Conservation (phyloP, 2,329 filamentous ascomycete genomes). For the Fusarium guadeloupense region DNA sequence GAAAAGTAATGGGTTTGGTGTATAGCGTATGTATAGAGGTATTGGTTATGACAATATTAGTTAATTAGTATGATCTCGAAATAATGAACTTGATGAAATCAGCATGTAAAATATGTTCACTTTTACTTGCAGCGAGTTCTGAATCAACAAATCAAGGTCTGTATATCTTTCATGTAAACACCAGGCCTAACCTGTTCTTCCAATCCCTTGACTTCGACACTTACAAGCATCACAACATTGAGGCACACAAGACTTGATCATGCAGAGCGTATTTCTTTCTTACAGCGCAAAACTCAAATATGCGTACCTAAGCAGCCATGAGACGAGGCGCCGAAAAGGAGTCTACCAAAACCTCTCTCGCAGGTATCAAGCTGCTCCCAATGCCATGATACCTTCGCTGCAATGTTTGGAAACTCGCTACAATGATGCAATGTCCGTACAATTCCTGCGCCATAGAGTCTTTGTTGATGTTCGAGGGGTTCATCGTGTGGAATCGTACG, state of each 20-base stretch:
- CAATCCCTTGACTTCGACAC: neutral
- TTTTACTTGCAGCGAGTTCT: neutral
- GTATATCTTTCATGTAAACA: neutral
- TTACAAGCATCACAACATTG: neutral
- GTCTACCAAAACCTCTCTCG: slow-evolving; percentile 26
- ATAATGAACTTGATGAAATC: slow-evolving; percentile 1
- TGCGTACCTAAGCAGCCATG: slow-evolving; percentile 42
- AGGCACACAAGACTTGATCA: slow-evolving; percentile 17
- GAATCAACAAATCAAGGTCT: neutral
- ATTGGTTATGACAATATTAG: slow-evolving; percentile 8
- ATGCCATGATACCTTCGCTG: slow-evolving; percentile 20
- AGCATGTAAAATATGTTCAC: slow-evolving; percentile 1
- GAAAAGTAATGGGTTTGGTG: neutral
- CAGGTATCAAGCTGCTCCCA: slow-evolving; percentile 25
- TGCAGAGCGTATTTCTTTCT: slow-evolving; percentile 38
- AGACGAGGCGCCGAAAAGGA: slow-evolving; percentile 26
- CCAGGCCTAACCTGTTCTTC: neutral
- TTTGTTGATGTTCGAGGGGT: slow-evolving; percentile 26
- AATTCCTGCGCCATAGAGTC: slow-evolving; percentile 31
- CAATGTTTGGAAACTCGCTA: slow-evolving; percentile 31
- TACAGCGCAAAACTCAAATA: slow-evolving; percentile 41
- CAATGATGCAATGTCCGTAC: slow-evolving; percentile 33
- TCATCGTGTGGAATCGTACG: slow-evolving; percentile 44
- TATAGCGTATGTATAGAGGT: neutral
- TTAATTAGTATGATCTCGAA: slow-evolving; percentile 2